Base-by-base conservation (phyloP, 345 rosid species). In the Microcos paniculata region DNA sequence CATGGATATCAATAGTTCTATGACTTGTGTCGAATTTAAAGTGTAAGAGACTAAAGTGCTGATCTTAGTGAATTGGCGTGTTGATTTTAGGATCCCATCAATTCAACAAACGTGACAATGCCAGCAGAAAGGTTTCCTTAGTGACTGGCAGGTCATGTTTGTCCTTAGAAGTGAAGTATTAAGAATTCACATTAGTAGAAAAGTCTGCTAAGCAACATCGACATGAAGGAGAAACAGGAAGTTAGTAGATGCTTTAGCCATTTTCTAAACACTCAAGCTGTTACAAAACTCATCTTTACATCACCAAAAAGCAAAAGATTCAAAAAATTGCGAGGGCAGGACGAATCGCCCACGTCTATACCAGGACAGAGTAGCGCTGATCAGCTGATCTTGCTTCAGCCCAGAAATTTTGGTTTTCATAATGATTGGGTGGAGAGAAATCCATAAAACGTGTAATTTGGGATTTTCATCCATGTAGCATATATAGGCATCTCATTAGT, bases 151-250 rank as follows among this genome's bases (percentile, higher is more conserved):
- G 71, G 71, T 74, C 43, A 46, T 77, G 76, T 59, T 71, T 70
- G 64, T 49, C 28, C 78, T 49, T 79, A 48, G 26, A 69, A 74
- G 66, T 69, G 53, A 57, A 72, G 49, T 48, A n/a, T 16, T 74
- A 69, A 75, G 30, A 45, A 74, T 45, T 19, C 4, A 3, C 4
- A 42, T 42, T 42, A 9, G 45, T 42, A n/a, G n/a, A n/a, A n/a
- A n/a, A n/a, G n/a, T n/a, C n/a, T n/a, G n/a, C n/a, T n/a, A n/a
- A n/a, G n/a, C n/a, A n/a, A n/a, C n/a, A n/a, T n/a, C n/a, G n/a
- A n/a, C n/a, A n/a, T n/a, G n/a, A n/a, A n/a, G n/a, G n/a, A n/a
- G n/a, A n/a, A n/a, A n/a, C n/a, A n/a, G n/a, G n/a, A n/a, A n/a
- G n/a, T n/a, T n/a, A n/a, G n/a, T n/a, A n/a, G n/a, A n/a, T n/a